These are phyloP conservation scores for Posidonia australis DNA, from an alignment of 106 monocot genomes.

Conservation along the genomic window DNA sequence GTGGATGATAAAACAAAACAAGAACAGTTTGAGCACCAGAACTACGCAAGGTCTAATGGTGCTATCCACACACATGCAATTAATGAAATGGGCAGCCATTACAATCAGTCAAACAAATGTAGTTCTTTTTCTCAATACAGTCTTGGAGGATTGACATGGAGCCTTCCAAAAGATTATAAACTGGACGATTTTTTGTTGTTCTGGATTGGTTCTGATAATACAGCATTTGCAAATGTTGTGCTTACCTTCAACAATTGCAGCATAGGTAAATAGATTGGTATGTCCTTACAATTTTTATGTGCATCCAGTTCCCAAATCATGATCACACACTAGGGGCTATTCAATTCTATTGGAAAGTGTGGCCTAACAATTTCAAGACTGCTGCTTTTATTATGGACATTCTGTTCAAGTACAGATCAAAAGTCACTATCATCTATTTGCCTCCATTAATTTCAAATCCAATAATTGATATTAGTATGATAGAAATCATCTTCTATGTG, in stretches of 20 bases:
- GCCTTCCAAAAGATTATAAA: constrained; percentile 31
- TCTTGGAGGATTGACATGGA: constrained; percentile 86
- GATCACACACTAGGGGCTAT: no score
- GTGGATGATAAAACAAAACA: constrained; percentile 14
- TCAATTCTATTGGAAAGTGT: no score
- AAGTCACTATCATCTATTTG: no score
- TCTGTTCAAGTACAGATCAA: no score
- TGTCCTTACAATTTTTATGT: background rate
- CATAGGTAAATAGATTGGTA: constrained; percentile 37
- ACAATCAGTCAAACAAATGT: constrained; percentile 13
- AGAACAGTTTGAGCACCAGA: constrained; percentile 5
- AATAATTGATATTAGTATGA: no score
- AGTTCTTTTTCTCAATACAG: constrained; percentile 9
- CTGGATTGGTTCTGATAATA: constrained; percentile 83
- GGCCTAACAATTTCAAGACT: no score
- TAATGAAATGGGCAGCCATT: constrained; percentile 6
- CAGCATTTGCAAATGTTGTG: constrained; percentile 80
- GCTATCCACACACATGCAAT: constrained; percentile 5
- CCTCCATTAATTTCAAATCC: no score
- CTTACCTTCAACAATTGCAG: constrained; percentile 82
- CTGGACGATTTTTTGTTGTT: constrained; percentile 61
- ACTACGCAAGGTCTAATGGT: background rate
- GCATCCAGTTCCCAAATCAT: no score
- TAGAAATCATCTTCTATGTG: no score
- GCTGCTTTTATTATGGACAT: no score